A percentile compares a stretch with the other conserved stretches of the same genome.
Evolutionary conservation across 2,329 filamentous ascomycete genomes (phyloP).

Genomic region (Trichophyton schoenleinii): DNA sequence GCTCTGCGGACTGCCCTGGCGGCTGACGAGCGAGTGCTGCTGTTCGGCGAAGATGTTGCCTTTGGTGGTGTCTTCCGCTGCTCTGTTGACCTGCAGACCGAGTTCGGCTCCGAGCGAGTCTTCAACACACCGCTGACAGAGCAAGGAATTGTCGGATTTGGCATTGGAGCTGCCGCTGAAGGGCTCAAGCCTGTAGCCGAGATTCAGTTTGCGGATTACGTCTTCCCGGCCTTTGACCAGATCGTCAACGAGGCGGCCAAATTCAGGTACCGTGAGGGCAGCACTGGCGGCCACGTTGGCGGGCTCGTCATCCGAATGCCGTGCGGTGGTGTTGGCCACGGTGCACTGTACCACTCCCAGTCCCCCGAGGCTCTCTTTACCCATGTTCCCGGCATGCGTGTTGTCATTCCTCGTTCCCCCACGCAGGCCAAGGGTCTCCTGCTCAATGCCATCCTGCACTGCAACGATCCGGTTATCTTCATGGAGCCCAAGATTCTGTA

Average conservation of each 20-base stretch:
- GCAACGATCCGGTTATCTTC: slow-evolving; percentile 78
- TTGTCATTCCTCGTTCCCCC: slow-evolving; percentile 76
- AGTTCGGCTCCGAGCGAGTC: slow-evolving; percentile 75
- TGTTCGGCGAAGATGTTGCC: slow-evolving; percentile 94
- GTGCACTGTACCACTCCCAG: slow-evolving; percentile 77
- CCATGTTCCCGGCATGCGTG: slow-evolving; percentile 71
- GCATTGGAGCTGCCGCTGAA: slow-evolving; percentile 76
- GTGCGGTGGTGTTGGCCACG: slow-evolving; percentile 77
- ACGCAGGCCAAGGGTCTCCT: slow-evolving; percentile 80
- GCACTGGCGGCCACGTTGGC: slow-evolving; percentile 55
- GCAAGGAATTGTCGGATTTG: slow-evolving; percentile 89
- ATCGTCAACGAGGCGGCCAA: slow-evolving; percentile 89
- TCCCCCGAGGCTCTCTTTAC: slow-evolving; percentile 80
- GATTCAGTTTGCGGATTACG: slow-evolving; percentile 91
- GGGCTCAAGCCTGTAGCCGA: slow-evolving; percentile 89
- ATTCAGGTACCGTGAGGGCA: slow-evolving; percentile 61
- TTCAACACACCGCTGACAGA: slow-evolving; percentile 95
- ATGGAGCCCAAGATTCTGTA: slow-evolving; percentile 93
- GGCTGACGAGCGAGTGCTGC: slow-evolving; percentile 69
- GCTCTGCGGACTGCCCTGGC: slow-evolving; percentile 71
- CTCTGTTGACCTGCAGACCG: slow-evolving; percentile 77
- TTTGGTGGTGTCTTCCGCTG: slow-evolving; percentile 96
- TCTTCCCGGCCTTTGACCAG: slow-evolving; percentile 87
- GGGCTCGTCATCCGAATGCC: slow-evolving; percentile 85
- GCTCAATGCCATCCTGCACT: slow-evolving; percentile 58